phyloP scores from a whole-genome alignment of 371 early-diverging fungal species.

The Mucor plumbeus region DNA sequence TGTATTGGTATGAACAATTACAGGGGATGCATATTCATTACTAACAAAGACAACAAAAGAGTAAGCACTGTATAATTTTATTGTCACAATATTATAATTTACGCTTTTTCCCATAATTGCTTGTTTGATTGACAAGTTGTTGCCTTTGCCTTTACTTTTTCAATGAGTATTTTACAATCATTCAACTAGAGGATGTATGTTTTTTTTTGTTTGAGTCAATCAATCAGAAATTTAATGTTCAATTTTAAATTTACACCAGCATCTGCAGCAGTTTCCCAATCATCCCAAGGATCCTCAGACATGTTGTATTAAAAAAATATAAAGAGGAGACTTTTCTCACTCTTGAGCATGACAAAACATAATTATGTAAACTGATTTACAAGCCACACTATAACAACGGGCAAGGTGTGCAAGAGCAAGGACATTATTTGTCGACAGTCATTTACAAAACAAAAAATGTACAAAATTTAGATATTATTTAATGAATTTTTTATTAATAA shows the following conservation, averaged over 20 bases:
- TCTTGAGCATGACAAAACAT: neutral
- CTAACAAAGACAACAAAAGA: constrained; percentile 4
- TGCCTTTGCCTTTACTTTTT: constrained; percentile 13
- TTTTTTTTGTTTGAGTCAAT: constrained; percentile 5
- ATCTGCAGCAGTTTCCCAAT: constrained; percentile 51
- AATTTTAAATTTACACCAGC: constrained; percentile 34
- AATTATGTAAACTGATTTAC: neutral
- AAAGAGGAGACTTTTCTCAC: constrained; percentile 4
- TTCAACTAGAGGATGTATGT: constrained; percentile 18
- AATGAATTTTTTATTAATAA: constrained; percentile 8
- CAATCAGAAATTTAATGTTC: neutral
- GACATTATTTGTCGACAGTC: neutral
- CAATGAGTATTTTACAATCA: constrained; percentile 9
- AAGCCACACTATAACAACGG: neutral
- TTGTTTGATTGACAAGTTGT: constrained; percentile 22
- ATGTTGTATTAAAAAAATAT: constrained; percentile 7
- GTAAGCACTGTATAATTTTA: no score
- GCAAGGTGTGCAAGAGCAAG: no score
- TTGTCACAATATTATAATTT: neutral
- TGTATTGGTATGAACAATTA: constrained; percentile 32
- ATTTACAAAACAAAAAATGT: neutral
- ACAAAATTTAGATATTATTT: neutral
- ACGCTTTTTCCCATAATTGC: constrained; percentile 43
- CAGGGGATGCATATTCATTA: constrained; percentile 27
- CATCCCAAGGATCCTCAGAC: constrained; percentile 48